Base-by-base conservation (phyloP, 805 yeast species). In the Torulaspora microellipsoides region DNA sequence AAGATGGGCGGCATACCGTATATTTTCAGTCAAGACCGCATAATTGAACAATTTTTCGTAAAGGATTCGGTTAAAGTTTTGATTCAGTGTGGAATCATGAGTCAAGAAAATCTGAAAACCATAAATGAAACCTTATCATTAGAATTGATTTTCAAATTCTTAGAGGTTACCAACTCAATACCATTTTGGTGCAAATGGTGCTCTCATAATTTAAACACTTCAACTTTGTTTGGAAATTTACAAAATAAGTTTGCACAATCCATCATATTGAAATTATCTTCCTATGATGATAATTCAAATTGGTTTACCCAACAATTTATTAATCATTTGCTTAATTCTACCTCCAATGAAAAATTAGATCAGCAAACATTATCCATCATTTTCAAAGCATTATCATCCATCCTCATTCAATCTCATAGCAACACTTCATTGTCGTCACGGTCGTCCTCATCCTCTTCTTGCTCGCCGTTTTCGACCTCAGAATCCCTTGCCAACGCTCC, bases 101-200 rank as follows among this genome's bases (percentile, higher is more conserved):
- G 49, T 25, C 38, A 38, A 6, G 32, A 36, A 4, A 52, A 49
- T 15, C 45, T 59, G 20, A 34, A 25, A 7, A 35, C 37, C 4
- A 42, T 56, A 2, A 45, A 32, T 6, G 41, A 57, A 11, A 29
- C 41, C 4, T 41, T 59, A 11, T 48, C 48, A 20, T 47, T 60
- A 14, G 55, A 57, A 23, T 35, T 58, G 8, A 32, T 55, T n/a
- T 54, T 54, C 37, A 50, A 42, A 25, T 57, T 45, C 30, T 42
- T 56, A 17, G 59, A 56, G 12, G 37, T 41, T 10, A 47, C 38
- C 20, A 52, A 55, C 3, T 49, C 62, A 1, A 42, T 47, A 8
- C 42, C 41, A n/a, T 56, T 48, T 32, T 60, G 64, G 64, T 52
- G 54, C 25, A 45, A 47, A 9, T 60, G 65, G 65, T 58, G 63